These are phyloP conservation scores for Suillus subaureus DNA, from an alignment of 768 basidiomycete genomes.

Conservation along the genomic window DNA sequence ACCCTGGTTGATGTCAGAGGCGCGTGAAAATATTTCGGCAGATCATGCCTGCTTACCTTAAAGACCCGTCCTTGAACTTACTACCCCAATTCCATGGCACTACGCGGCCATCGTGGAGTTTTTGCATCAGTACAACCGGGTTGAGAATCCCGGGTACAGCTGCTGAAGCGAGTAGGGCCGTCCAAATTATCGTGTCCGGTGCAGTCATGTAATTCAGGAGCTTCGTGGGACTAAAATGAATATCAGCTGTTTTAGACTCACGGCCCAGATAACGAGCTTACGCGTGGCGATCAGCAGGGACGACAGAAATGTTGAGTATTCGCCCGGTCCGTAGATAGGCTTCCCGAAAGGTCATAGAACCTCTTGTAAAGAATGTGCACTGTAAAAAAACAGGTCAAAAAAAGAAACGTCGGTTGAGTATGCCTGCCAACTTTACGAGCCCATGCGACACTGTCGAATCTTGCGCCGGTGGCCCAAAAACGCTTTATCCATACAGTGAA, in stretches of 20 bases:
- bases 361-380: constrained; percentile 89
- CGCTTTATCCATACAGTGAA: constrained; percentile 70
- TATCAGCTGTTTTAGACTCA: constrained; percentile 12
- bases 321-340: constrained; percentile 92
- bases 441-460: constrained; percentile 91
- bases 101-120: constrained; percentile 74
- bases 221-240: constrained; percentile 77
- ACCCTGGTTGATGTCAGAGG: constrained; percentile 53
- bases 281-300: constrained; percentile 91
- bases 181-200: constrained; percentile 90
- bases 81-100: constrained; percentile 96
- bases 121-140: constrained; percentile 95
- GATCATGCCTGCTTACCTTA: constrained; percentile 52
- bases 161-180: constrained; percentile 81
- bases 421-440: constrained; percentile 71
- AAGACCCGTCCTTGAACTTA: constrained; percentile 89
- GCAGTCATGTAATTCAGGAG: constrained; percentile 94
- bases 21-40: constrained; percentile 5
- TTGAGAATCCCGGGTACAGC: constrained; percentile 96
- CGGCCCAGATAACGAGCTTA: constrained; percentile 30
- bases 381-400: constrained; percentile 28
- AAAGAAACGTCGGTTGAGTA: background rate
- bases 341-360: constrained; percentile 94
- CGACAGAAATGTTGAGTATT: constrained; percentile 91
- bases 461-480: constrained; percentile 86